Evolutionary conservation across 2,329 filamentous ascomycete species (phyloP).

Genomic region (Diaporthe citri): DNA sequence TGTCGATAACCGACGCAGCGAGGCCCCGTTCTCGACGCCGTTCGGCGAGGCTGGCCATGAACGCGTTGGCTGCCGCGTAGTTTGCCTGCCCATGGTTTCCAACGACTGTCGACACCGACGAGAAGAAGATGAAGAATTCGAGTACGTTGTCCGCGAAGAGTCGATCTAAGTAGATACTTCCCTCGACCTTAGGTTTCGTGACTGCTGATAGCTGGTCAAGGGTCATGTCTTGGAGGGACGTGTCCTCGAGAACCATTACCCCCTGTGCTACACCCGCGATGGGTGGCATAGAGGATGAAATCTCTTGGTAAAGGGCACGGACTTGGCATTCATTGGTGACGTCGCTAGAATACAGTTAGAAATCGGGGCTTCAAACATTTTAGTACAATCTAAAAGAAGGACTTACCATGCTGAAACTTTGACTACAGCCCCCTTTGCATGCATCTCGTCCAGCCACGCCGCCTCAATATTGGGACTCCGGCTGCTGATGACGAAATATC

Average conservation of each 20-base stretch:
- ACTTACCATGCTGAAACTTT: background rate
- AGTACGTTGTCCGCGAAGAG: conserved; percentile 20
- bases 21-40: conserved; percentile 53
- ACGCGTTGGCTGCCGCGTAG: conserved; percentile 49
- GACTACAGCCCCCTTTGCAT: background rate
- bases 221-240: background rate
- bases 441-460: conserved; percentile 43
- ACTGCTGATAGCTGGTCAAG: background rate
- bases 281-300: background rate
- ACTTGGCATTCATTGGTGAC: background rate
- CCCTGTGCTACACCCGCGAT: background rate
- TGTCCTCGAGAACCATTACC: background rate
- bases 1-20: conserved; percentile 49
- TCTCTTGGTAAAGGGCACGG: accelerated
- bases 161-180: background rate
- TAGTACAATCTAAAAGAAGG: no score
- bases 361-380: no score
- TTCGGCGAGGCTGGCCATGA: conserved; percentile 50
- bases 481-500: conserved; percentile 54
- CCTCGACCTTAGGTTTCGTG: background rate
- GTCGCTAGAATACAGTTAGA: background rate
- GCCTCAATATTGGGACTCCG: conserved; percentile 51
- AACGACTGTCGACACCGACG: conserved; percentile 40
- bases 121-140: conserved; percentile 47
- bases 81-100: no score